Evolutionary conservation across 2,329 filamentous ascomycete species (phyloP).

Genomic region (Ceratocystis eucalypticola): DNA sequence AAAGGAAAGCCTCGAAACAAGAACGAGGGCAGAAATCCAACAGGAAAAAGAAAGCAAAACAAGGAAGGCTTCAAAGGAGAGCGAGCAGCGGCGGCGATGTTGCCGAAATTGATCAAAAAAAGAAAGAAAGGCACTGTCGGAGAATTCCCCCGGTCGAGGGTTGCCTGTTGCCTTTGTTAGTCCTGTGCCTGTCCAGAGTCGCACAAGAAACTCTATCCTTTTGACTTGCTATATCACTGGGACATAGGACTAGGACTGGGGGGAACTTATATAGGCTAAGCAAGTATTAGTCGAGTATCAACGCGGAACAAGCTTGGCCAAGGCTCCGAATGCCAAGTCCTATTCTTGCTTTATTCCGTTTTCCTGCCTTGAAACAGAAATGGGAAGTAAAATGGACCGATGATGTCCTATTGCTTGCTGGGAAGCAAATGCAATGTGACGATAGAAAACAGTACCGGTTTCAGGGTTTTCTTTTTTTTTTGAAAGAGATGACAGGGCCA

Average conservation of each 20-base stretch:
- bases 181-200: neutral
- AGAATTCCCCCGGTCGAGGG: neutral
- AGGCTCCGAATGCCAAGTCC: no score
- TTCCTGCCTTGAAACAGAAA: neutral
- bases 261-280: no score
- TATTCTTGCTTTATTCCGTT: neutral
- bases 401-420: neutral
- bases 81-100: neutral
- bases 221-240: no score
- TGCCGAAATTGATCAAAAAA: neutral
- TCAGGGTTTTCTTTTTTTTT: neutral
- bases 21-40: neutral
- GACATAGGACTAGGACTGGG: no score
- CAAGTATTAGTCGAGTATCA: no score
- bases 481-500: neutral
- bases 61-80: no score
- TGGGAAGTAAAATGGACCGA: neutral
- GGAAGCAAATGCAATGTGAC: neutral
- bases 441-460: neutral
- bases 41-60: neutral
- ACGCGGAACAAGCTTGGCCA: no score
- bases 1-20: neutral
- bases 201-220: conserved; percentile 5
- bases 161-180: neutral
- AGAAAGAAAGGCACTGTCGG: neutral